Percentiles rank a stretch among this genome's conserved stretches.
Conservation (phyloP, 1,139 yeast genomes). For the Candida mesenterica region DNA sequence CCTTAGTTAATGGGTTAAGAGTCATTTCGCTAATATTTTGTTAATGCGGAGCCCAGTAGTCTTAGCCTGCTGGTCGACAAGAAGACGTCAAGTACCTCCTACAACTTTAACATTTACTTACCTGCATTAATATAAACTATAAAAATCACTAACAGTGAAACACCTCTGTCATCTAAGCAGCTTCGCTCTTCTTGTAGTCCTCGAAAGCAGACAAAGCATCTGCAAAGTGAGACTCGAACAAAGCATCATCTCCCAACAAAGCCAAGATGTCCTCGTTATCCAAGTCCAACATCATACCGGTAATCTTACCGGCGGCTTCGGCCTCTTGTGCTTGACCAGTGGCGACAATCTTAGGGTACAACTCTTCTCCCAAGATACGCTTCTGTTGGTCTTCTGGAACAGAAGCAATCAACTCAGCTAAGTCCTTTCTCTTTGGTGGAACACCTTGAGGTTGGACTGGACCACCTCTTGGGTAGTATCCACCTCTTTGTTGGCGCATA, state of each 20-base stretch:
- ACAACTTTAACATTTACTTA: no score
- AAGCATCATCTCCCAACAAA: slow-evolving; percentile 84
- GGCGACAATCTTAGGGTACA: slow-evolving; percentile 90
- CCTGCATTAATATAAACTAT: no score
- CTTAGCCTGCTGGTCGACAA: no score
- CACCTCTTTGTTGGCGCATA: slow-evolving; percentile 41
- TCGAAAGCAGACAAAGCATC: slow-evolving; percentile 95
- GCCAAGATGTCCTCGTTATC: slow-evolving; percentile 89
- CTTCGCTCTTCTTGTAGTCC: slow-evolving; percentile 64
- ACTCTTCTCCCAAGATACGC: slow-evolving; percentile 96
- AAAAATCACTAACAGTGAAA: no score
- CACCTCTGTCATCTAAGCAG: slow-evolving; percentile 10
- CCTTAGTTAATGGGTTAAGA: no score
- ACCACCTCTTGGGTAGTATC: slow-evolving; percentile 43
- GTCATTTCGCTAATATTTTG: no score
- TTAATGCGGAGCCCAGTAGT: no score
- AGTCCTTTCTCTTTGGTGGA: slow-evolving; percentile 38
- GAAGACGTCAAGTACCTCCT: no score
- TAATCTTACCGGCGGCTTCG: slow-evolving; percentile 97
- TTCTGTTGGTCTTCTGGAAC: slow-evolving; percentile 87
- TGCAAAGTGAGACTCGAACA: slow-evolving; percentile 87
- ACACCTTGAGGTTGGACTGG: slow-evolving; percentile 25
- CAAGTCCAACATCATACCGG: slow-evolving; percentile 98
- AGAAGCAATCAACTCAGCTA: slow-evolving; percentile 59
- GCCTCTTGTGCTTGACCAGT: slow-evolving; percentile 85